Evolutionary conservation across 768 basidiomycete species (phyloP).

Genomic region (Lactarius evosmus): DNA sequence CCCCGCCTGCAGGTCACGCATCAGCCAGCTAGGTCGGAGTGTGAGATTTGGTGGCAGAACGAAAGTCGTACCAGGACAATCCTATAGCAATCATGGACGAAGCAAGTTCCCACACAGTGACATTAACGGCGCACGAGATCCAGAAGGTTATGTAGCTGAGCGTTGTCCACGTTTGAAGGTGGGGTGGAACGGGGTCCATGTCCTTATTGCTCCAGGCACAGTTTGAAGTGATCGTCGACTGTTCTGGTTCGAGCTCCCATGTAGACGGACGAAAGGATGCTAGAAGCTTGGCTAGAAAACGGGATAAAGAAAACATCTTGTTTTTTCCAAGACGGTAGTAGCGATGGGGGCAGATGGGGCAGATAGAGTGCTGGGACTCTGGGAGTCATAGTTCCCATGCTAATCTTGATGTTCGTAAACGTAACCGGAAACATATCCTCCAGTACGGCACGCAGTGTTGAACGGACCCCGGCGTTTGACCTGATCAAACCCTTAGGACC

Average conservation of each 20-base stretch:
- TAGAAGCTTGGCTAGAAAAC: too few species aligned
- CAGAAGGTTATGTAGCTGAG: slow-evolving; percentile 66
- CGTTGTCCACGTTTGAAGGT: slow-evolving; percentile 61
- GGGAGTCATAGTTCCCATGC: background rate
- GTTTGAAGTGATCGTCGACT: slow-evolving; percentile 54
- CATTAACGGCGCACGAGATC: slow-evolving; percentile 37
- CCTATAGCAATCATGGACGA: slow-evolving; percentile 74
- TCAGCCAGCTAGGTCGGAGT: background rate
- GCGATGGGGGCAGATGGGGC: background rate
- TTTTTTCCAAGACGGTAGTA: background rate
- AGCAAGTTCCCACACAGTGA: slow-evolving; percentile 52
- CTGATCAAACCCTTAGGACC: too few species aligned
- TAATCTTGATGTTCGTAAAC: background rate
- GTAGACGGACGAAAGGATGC: slow-evolving; percentile 31
- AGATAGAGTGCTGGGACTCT: background rate
- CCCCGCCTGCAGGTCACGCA: slow-evolving; percentile 47
- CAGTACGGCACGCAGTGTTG: too few species aligned
- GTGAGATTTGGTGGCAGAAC: background rate
- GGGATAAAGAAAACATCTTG: background rate
- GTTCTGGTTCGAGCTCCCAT: slow-evolving; percentile 52
- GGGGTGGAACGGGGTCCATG: slow-evolving; percentile 69
- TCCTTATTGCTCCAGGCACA: slow-evolving; percentile 68
- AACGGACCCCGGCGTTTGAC: too few species aligned
- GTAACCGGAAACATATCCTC: background rate
- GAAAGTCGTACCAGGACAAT: slow-evolving; percentile 59